Base-by-base conservation (phyloP, 768 basidiomycete genomes). In the Porphyrellus cyaneotinctus region DNA sequence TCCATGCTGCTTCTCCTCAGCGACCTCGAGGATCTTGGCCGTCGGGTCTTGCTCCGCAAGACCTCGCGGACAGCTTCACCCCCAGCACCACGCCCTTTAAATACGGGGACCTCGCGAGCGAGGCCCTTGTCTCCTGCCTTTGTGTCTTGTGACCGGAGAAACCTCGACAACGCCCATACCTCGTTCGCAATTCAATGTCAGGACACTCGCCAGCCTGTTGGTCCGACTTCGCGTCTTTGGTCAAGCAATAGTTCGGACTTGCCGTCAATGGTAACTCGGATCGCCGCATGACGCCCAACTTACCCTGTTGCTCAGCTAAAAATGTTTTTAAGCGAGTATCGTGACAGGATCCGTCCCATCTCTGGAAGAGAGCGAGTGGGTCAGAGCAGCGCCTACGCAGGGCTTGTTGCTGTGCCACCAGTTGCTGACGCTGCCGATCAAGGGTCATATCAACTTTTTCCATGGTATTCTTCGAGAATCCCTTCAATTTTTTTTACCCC, bases 131-230 rank as follows among this genome's bases (percentile, higher is more conserved):
- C 56, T 49, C 57, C 43, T 53, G 57, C 63, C 28, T 60, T 57
- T 56, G 54, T 61, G 57, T 57, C 44, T 48, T 56, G 55, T 63
- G 54, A 53, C 47, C 39, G 58, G 56, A 55, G 49, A 58, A 49
- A 58, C 47, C 45, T 50, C 65, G 47, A 56, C 63, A 60, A 65
- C 47, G 56, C 57, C 64, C 54, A 55, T 54, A 52, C 65, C 63
- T 70, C 62, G 47, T 65, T 58, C 64, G 60, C 56, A 55, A 59
- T 64, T 56, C 66, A 64, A 64, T 57, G 56, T 58, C 66, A 61
- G 56, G 56, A 53, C 56, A 49, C 11, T 58, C 50, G 42, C 45
- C 38, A 52, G 54, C 61, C 41, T 64, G 52, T 49, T 54, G 59
- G 55, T 54, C 41, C 51, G 38, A 43, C 52, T 49, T 53, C 41